Evolutionary conservation across 2,329 filamentous ascomycete genomes (phyloP), one percentile per base, ranked within the genome.

Genomic region (Microsporum canis): DNA sequence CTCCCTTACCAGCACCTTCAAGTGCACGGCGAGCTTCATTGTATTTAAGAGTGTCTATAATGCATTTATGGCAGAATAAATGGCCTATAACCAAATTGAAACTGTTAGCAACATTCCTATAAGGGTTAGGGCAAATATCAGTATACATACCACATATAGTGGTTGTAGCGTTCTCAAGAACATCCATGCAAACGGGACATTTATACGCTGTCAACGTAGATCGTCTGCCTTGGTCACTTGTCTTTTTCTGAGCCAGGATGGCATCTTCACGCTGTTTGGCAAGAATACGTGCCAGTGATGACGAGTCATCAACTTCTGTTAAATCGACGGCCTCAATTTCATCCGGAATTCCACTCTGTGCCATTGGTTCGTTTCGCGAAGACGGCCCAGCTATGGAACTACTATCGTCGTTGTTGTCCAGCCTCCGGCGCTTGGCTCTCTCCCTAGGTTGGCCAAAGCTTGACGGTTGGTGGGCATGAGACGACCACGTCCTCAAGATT

Each of bases 121-220:
- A 34, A 33, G 14, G 29, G 31, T 38, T 14, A 6, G 59, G 7
- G 38, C 7, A 8, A 23, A 33, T 14, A 31, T 17, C n/a, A n/a
- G 43, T 12, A 33, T 27, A 74, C 79, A 60, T 75, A 84, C 82
- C 84, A 67, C 84, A 86, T 27, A 77, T 71, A 2, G 84, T 85
- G 2, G 78, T 80, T 1, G 83, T 85, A 7, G 83, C 77, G 68
- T 85, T 78, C 6, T 79, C 83, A 1, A 80, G 81, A 3, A 74
- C 78, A 65, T 86, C 84, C 80, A 86, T 81, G 71, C 84, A 86
- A 27, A 86, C 82, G 51, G 84, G 83, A 68, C 84, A 86, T 63
- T 75, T 81, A 68, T 80, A 79, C 3, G 71, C 78, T 27, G 73
- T 79, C 65, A 80, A 74, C 39, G 73, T 66, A 39, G 74, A 75